These are phyloP conservation scores for Candida lessepsii DNA, from an alignment of 805 yeast species.

Conservation along the genomic window DNA sequence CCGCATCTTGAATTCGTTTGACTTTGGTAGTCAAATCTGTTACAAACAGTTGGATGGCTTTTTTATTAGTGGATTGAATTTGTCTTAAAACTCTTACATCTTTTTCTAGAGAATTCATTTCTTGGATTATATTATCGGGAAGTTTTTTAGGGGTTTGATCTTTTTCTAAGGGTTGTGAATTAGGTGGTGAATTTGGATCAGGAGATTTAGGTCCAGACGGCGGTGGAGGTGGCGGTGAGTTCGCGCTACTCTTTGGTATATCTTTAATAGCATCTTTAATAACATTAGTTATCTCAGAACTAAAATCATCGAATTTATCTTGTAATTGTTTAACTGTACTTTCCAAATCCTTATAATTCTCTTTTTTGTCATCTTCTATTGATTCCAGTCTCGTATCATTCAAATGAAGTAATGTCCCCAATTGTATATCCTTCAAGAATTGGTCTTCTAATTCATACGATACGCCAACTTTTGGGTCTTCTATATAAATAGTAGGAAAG, in stretches of 20 bases:
- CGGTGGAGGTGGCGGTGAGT: not conserved
- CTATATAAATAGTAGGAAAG: conserved; percentile 78
- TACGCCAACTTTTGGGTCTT: conserved; percentile 56
- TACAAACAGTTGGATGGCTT: conserved; percentile 42
- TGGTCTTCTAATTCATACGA: conserved; percentile 81
- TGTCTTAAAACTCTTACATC: conserved; percentile 63
- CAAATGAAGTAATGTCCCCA: conserved; percentile 51
- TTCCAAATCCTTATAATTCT: conserved; percentile 9
- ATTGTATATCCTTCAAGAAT: conserved; percentile 46
- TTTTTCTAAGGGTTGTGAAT: not conserved
- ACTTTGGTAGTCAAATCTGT: conserved; percentile 45
- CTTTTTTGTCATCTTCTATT: not conserved
- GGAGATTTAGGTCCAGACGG: not conserved
- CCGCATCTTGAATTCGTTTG: conserved; percentile 49
- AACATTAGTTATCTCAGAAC: conserved; percentile 3
- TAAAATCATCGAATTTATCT: conserved; percentile 10
- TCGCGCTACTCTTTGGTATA: not conserved
- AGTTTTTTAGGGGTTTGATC: not conserved
- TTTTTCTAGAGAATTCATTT: conserved; percentile 30
- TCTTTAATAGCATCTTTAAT: conserved; percentile 13
- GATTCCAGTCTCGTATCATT: conserved; percentile 7
- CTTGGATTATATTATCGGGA: conserved; percentile 5
- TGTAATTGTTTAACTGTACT: conserved; percentile 7
- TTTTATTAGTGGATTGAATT: conserved; percentile 46
- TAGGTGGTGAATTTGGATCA: no score